Conservation (phyloP, 1,284 basidiomycete genomes). For the Earliella scabrosa region DNA sequence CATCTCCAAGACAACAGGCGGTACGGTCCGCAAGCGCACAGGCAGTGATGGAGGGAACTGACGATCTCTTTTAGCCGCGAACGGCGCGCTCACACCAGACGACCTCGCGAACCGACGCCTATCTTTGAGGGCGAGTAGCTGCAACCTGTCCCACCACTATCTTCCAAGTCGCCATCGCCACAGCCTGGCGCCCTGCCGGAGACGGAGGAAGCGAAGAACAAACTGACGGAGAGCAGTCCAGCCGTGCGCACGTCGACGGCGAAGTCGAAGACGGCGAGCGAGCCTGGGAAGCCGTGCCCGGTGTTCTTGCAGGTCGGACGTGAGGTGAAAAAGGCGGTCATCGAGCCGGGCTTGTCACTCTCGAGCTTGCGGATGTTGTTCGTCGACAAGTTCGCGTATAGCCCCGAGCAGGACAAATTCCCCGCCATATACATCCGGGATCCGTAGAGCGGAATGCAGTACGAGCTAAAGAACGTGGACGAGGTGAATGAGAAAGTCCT, state of each 20-base stretch:
- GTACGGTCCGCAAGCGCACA: slow-evolving; percentile 43
- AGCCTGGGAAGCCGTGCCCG: slow-evolving; percentile 48
- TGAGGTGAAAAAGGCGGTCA: slow-evolving; percentile 86
- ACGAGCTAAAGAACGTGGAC: slow-evolving; percentile 95
- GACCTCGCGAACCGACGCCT: slow-evolving; percentile 53
- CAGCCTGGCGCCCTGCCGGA: slow-evolving; percentile 6
- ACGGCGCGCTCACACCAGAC: slow-evolving; percentile 58
- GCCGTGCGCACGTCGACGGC: slow-evolving; percentile 11
- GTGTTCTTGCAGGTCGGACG: slow-evolving; percentile 92
- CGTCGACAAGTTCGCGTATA: slow-evolving; percentile 95
- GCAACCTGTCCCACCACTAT: slow-evolving; percentile 54
- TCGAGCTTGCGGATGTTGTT: slow-evolving; percentile 84
- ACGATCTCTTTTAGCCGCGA: slow-evolving; percentile 65
- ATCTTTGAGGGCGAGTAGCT: slow-evolving; percentile 46
- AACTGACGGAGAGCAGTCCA: not conserved
- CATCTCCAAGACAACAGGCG: slow-evolving; percentile 90
- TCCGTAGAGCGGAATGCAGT: slow-evolving; percentile 88
- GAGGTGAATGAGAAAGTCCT: slow-evolving; percentile 90
- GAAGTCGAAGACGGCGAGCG: slow-evolving; percentile 12
- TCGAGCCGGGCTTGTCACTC: slow-evolving; percentile 77
- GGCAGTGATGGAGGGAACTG: slow-evolving; percentile 51
- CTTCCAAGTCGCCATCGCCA: slow-evolving; percentile 27
- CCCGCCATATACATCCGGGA: slow-evolving; percentile 96
- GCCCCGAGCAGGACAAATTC: slow-evolving; percentile 91
- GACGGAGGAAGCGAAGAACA: slow-evolving; percentile 1